phyloP scores from a whole-genome alignment of 176 grass and related monocot genomes.

The Rhynchospora tenuis region DNA sequence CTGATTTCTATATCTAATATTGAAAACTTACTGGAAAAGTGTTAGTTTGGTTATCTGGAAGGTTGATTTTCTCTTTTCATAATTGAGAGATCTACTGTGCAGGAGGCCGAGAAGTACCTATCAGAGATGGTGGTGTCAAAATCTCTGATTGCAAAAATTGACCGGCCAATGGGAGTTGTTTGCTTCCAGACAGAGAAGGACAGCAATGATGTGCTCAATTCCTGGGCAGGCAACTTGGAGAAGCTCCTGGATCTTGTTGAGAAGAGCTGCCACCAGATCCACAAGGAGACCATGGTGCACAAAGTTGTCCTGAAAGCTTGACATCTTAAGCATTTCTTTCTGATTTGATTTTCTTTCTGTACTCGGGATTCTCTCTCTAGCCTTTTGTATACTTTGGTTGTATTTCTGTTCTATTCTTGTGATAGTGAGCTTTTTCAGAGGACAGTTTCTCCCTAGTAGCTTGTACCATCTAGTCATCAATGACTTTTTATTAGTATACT shows the following conservation, averaged over 20 bases:
- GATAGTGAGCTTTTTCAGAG: not conserved
- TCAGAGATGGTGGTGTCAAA: conserved; percentile 97
- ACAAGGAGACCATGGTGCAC: conserved; percentile 97
- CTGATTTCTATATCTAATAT: no score
- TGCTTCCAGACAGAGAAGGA: conserved; percentile 68
- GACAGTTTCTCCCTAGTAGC: not conserved
- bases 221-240: conserved; percentile 77
- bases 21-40: no score
- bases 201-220: conserved; percentile 63
- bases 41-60: not conserved
- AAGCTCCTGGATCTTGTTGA: conserved; percentile 90
- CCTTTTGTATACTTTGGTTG: conserved; percentile 2
- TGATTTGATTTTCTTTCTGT: not conserved
- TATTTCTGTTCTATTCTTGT: conserved; percentile 2
- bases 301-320: conserved; percentile 77
- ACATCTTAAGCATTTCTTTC: not conserved
- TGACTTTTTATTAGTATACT: not conserved
- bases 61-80: not conserved
- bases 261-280: conserved; percentile 96
- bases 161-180: conserved; percentile 69
- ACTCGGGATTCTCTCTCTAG: not conserved
- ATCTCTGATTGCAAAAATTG: conserved; percentile 71
- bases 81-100: conserved; percentile 7
- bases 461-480: not conserved
- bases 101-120: conserved; percentile 89